These are phyloP conservation scores for Colletotrichum scovillei DNA, from an alignment of 2,329 filamentous ascomycete genomes.

Conservation along the genomic window DNA sequence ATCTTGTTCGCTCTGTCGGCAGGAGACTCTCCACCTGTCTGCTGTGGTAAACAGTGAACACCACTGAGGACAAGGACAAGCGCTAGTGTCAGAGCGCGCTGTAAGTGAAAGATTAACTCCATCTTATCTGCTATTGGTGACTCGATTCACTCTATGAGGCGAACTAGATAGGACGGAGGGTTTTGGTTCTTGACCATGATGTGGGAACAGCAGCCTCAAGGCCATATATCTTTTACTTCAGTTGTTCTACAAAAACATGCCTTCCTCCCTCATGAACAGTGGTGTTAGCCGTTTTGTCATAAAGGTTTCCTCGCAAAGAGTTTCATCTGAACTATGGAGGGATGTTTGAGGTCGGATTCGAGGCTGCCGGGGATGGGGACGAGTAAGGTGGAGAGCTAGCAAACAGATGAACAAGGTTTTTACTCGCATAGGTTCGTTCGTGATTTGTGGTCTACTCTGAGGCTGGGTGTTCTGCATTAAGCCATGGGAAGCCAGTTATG, in stretches of 20 bases:
- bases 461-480: too few species aligned
- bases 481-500: background rate
- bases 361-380: background rate
- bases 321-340: background rate
- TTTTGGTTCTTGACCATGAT: too few species aligned
- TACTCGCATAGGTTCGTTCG: background rate
- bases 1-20: slow-evolving; percentile 44
- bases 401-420: background rate
- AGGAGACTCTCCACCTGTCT: slow-evolving; percentile 33
- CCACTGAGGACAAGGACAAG: background rate
- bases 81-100: background rate
- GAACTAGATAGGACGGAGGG: background rate
- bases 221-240: too few species aligned
- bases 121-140: background rate
- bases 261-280: background rate
- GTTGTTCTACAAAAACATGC: too few species aligned
- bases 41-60: background rate
- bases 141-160: background rate
- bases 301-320: slow-evolving; percentile 6
- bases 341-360: background rate
- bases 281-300: background rate
- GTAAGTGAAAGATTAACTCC: background rate
- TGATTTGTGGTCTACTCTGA: too few species aligned
- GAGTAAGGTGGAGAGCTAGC: background rate
- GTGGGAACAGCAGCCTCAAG: too few species aligned